Conservation (phyloP, 2,329 filamentous ascomycete species). For the Zymoseptoria crescenta region DNA sequence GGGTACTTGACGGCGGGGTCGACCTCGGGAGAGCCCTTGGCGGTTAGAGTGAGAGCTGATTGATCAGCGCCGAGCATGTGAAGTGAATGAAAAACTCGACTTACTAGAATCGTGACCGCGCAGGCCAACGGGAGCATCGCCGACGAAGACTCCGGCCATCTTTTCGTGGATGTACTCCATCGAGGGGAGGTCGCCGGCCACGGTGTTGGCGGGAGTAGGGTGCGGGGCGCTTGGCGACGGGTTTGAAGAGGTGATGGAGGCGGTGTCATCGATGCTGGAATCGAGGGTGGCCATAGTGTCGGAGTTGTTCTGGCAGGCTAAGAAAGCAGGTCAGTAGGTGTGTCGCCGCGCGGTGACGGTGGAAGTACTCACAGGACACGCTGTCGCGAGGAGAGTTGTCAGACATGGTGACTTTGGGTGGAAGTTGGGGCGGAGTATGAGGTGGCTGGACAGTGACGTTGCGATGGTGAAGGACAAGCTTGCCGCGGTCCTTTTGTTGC, state of each 20-base stretch:
- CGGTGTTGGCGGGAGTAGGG: slow-evolving; percentile 10
- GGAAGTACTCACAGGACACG: neutral
- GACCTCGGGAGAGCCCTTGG: neutral
- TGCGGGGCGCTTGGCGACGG: slow-evolving; percentile 6
- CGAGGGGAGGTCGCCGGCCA: slow-evolving; percentile 7
- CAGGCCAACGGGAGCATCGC: neutral
- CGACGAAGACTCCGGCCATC: neutral
- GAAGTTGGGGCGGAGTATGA: neutral
- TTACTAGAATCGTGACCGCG: neutral
- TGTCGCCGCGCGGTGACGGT: neutral
- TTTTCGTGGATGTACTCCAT: slow-evolving; percentile 2
- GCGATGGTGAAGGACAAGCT: neutral
- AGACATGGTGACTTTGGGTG: slow-evolving; percentile 4
- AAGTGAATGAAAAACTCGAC: neutral
- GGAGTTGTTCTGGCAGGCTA: slow-evolving; percentile 1
- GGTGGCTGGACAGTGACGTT: neutral
- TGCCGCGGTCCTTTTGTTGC: neutral
- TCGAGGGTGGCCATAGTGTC: slow-evolving; percentile 3
- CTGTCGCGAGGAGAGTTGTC: slow-evolving; percentile 1
- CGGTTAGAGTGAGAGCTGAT: neutral
- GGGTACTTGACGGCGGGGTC: slow-evolving; percentile 2
- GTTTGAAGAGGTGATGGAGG: slow-evolving; percentile 1
- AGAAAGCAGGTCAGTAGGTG: neutral
- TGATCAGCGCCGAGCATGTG: neutral
- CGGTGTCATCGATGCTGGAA: slow-evolving; percentile 5